Conservation (phyloP, 495 filamentous ascomycete species). For the Amniculicola lignicola region DNA sequence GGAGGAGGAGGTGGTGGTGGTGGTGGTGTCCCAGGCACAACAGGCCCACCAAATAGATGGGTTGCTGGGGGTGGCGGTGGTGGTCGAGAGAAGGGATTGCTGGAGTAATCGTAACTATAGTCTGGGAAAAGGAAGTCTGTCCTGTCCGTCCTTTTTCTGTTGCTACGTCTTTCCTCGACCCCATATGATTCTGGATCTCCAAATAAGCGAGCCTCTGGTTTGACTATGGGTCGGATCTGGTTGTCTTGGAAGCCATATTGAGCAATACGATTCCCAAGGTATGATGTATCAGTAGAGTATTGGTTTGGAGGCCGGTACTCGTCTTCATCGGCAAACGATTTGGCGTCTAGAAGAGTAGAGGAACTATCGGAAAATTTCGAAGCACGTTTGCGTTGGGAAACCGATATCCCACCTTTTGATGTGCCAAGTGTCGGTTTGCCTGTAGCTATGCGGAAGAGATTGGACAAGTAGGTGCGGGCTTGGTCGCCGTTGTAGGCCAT, state of each 20-base stretch:
- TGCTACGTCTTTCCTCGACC: neutral
- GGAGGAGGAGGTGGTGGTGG: neutral
- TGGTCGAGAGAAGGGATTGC: neutral
- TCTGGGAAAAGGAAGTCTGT: neutral
- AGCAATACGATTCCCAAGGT: neutral
- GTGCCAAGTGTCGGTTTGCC: conserved; percentile 10
- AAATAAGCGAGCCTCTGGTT: too few species aligned
- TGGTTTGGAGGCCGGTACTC: conserved; percentile 13
- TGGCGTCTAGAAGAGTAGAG: conserved; percentile 11
- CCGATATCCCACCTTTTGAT: conserved; percentile 4
- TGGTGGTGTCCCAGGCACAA: neutral
- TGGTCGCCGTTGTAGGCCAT: conserved; percentile 35
- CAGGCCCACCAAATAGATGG: neutral
- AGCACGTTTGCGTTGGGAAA: conserved; percentile 12
- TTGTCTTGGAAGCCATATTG: neutral
- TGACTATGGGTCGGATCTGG: neutral
- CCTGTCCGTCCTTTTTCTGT: neutral
- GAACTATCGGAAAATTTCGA: neutral
- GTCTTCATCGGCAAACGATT: conserved; percentile 11
- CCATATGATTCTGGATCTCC: neutral
- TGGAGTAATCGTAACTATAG: neutral
- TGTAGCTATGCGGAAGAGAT: neutral
- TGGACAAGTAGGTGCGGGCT: conserved; percentile 2
- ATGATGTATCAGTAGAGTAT: neutral
- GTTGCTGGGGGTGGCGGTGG: neutral